phyloP scores from a whole-genome alignment of 352 stramenopile genomes.

The Pythium brachiatum region DNA sequence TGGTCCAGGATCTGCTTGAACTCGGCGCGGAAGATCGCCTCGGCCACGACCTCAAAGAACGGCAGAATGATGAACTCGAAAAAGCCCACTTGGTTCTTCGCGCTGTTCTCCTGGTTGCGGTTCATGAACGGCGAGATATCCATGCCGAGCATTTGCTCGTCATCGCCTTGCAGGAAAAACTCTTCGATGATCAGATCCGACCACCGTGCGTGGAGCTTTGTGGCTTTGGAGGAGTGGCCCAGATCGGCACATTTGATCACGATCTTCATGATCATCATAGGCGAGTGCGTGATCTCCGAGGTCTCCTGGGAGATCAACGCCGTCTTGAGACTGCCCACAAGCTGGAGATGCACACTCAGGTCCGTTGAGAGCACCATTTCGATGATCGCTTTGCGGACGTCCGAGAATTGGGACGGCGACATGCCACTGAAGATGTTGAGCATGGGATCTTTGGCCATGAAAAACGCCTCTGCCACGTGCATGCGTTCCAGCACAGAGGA shows the following conservation, averaged over 20 bases:
- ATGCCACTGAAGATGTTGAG: constrained; percentile 80
- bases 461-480: constrained; percentile 84
- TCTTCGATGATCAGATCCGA: constrained; percentile 92
- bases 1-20: constrained; percentile 83
- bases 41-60: constrained; percentile 77
- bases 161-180: constrained; percentile 94
- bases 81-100: constrained; percentile 82
- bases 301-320: constrained; percentile 78
- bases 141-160: constrained; percentile 87
- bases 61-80: constrained; percentile 86
- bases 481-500: constrained; percentile 81
- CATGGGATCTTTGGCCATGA: constrained; percentile 57
- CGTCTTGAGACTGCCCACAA: constrained; percentile 77
- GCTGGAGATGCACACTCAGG: constrained; percentile 73
- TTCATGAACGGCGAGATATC: constrained; percentile 93
- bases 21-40: constrained; percentile 69
- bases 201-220: constrained; percentile 84
- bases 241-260: constrained; percentile 92
- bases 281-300: constrained; percentile 66
- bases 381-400: constrained; percentile 81
- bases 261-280: constrained; percentile 85
- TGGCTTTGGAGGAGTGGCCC: constrained; percentile 88
- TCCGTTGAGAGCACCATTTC: constrained; percentile 87
- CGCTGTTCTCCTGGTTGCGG: constrained; percentile 83
- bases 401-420: constrained; percentile 43